Evolutionary conservation across 73 alveolate genomes (phyloP), one percentile per base, ranked within the genome.

Genomic region (Uronychia setigera): DNA sequence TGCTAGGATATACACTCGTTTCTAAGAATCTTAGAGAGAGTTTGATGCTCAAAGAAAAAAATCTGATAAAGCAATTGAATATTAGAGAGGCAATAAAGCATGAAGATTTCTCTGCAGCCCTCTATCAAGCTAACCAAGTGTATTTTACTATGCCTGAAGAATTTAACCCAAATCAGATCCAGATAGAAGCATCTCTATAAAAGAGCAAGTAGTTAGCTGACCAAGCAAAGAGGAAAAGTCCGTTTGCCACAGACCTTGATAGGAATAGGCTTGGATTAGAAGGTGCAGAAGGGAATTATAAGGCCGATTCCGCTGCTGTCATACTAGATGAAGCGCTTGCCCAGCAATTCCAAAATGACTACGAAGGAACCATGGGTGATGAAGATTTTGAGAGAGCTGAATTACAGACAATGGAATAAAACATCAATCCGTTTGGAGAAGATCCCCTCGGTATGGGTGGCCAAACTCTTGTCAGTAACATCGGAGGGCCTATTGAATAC

Each of bases 1-100:
- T 88, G 74, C 82, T 57, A 77, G 94, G 94, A 1, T 75, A 83
- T 60, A 26, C 88, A n/a, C 30, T 88, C 27, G 85, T 78, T 0
- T 80, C 89, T 1, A 74, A 86, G 58, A 88, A 88, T 60, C 30
- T 88, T 0, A 59, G 58, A 26, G 94, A 83, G 57, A 57, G 85
- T 19, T 75, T 59, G 14, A 29, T 79, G 58, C 74, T 32, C 1
- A 86, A 57, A 58, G 87, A 85, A 31, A 31, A 79, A 84, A 29
- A 1, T 9, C 32, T 76, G 13, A 31, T 74, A 60, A 28, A 79
- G 35, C 11, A 31, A 32, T 59, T 32, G 27, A 32, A 83, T 29
- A 67, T 31, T 1, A 13, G 74, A 29, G 33, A 27, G 76, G 89
- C 89, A 5, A 29, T 74, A 29, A 33, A 82, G 33, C 31, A 26